Evolutionary conservation across 2,329 filamentous ascomycete species (phyloP).

Genomic region (Fusarium sp.): DNA sequence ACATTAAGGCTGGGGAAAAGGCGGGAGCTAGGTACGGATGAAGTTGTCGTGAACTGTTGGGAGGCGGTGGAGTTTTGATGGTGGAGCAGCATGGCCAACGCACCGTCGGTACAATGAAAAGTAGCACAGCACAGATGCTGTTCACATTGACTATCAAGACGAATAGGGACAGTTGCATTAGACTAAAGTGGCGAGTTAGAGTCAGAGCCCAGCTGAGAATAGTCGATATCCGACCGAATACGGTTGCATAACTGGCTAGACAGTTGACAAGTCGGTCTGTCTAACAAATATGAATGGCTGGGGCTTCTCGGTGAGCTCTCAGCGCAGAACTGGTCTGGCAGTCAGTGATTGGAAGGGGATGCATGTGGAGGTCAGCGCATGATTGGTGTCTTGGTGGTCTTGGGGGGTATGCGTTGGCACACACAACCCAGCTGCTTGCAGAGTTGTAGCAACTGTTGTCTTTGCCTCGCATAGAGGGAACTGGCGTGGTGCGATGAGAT

Average conservation of each 20-base stretch:
- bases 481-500: slow-evolving; percentile 38
- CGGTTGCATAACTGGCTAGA: slow-evolving; percentile 33
- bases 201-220: slow-evolving; percentile 26
- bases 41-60: slow-evolving; percentile 41
- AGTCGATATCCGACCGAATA: slow-evolving; percentile 9
- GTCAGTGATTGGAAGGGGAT: slow-evolving; percentile 37
- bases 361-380: slow-evolving; percentile 41
- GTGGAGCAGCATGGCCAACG: slow-evolving; percentile 41
- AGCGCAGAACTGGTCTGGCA: slow-evolving; percentile 36
- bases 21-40: slow-evolving; percentile 14
- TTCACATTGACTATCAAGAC: slow-evolving; percentile 8
- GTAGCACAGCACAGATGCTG: slow-evolving; percentile 32
- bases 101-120: slow-evolving; percentile 32
- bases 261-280: slow-evolving; percentile 33
- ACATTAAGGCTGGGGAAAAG: slow-evolving; percentile 29
- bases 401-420: slow-evolving; percentile 41
- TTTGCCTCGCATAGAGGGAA: slow-evolving; percentile 41
- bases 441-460: slow-evolving; percentile 37
- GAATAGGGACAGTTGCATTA: slow-evolving; percentile 19
- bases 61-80: slow-evolving; percentile 33
- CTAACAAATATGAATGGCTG: slow-evolving; percentile 31
- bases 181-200: slow-evolving; percentile 22
- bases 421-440: slow-evolving; percentile 27
- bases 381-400: slow-evolving; percentile 43
- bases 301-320: slow-evolving; percentile 23